Evolutionary conservation across 2,329 filamentous ascomycete genomes (phyloP), one percentile per base, ranked within the genome.

Genomic region (Ciborinia camelliae): DNA sequence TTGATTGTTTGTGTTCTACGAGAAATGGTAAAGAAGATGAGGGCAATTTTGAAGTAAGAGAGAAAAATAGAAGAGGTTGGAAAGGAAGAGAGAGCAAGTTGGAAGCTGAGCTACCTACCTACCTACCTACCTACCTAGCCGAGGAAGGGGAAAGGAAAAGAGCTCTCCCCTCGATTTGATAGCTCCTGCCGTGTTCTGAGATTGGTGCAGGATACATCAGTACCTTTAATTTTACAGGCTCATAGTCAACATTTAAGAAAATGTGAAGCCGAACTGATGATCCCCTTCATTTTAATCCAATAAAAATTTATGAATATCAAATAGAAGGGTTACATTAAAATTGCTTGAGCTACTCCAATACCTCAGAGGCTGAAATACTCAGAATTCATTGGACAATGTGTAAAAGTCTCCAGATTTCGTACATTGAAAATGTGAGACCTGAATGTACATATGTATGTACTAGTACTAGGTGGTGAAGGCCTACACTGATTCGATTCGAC

Each of bases 401-500:
- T 45, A 10, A n/a, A 30, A 23, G 28, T 63, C 32, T 50, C 26
- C 30, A 43, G 4, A 41, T 41, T 58, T 58, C 26, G 37, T 32
- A 41, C 39, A 62, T 62, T 51, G 32, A 52, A 32, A n/a, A 18
- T 10, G 23, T 62, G 47, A 51, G 47, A 62, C 43, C n/a, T 63
- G 30, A 23, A 37, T 32, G 28, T 57, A 57, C 28, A 41, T 26
- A 41, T 45, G 20, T 45, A n/a, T n/a, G n/a, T n/a, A n/a, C n/a
- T n/a, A n/a, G n/a, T n/a, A 10, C 43, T n/a, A 43, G 18, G 18
- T 4, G 52, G 35, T n/a, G 43, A 43, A 39, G 26, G 52, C 52
- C 23, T 50, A 23, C 14, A 41, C 39, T 37, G 10, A 54, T n/a
- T 54, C 28, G 10, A 54, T n/a, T 54, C 28, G 39, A 43, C 20